phyloP scores from a whole-genome alignment of 305 asterid genomes.

The Fraxinus albicans region DNA sequence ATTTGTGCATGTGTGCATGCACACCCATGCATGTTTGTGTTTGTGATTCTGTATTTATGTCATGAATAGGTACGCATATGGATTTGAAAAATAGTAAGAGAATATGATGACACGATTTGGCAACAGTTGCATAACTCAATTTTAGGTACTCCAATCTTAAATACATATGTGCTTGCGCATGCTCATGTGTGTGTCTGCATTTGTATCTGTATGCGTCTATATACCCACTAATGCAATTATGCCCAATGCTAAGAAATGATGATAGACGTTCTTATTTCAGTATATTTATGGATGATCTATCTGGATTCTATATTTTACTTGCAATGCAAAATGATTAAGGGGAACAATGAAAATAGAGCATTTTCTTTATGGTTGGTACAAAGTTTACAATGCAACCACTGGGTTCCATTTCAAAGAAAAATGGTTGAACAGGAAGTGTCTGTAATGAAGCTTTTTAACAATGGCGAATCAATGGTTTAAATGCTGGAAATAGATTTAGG shows the following conservation, averaged over 20 bases:
- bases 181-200: not conserved
- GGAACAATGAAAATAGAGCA: not conserved
- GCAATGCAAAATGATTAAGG: not conserved
- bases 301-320: not conserved
- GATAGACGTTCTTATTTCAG: not conserved
- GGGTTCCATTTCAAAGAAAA: not conserved
- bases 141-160: not conserved
- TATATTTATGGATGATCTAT: not conserved
- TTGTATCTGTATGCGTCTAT: not conserved
- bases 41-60: not conserved
- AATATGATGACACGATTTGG: not conserved
- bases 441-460: not conserved
- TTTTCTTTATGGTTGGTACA: not conserved
- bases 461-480: not conserved
- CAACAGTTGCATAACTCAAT: not conserved
- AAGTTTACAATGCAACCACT: not conserved
- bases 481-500: not conserved
- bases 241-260: not conserved
- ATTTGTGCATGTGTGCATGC: not conserved
- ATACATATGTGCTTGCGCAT: not conserved
- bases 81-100: not conserved
- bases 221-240: not conserved
- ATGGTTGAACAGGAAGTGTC: not conserved
- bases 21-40: not conserved
- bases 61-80: slow-evolving; percentile 3